Evolutionary conservation across 352 stramenopile species (phyloP), one percentile per base, ranked within the genome.

Genomic region (Hyphochytrium catenoides): DNA sequence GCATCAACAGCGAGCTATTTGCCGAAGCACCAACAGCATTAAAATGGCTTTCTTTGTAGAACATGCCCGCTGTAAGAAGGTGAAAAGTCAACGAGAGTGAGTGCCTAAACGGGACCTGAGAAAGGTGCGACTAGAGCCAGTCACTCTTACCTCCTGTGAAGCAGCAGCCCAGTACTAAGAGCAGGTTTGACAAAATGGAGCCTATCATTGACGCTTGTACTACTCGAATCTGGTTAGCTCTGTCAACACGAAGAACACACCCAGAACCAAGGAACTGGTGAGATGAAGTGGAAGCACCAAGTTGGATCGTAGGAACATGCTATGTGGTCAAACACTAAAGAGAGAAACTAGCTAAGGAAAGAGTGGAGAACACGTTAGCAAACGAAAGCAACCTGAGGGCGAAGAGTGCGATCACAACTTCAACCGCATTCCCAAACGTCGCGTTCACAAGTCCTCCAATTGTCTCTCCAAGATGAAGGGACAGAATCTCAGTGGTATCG

Each of bases 361-460:
- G n/a, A n/a, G n/a, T n/a, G n/a, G n/a, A n/a, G n/a, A n/a, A n/a
- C n/a, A n/a, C n/a, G n/a, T n/a, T n/a, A n/a, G n/a, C n/a, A n/a
- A n/a, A n/a, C n/a, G n/a, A n/a, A n/a, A n/a, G n/a, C n/a, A n/a
- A n/a, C n/a, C n/a, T n/a, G 9, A 97, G 68, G 14, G 89, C 87
- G 9, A 94, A 86, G 29, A 92, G 67, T 2, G 86, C 84, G 37
- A 97, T 90, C 17, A 97, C 73, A 14, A 96, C 62, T 65, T 96
- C 89, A 3, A 93, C 84, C 4, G 84, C 79, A 61, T 97, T 97
- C 39, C 87, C 87, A 52, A 97, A 95, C 5, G 89, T 96, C 20
- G 89, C 89, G 62, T 97, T 96, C 21, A 97, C 65, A 8, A 97
- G 62, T 0, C 87, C 89, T 33, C 89, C 89, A 38, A 97, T 89